Evolutionary conservation across 208 protist genomes (phyloP).

Genomic region (Leishmania martiniquensis): DNA sequence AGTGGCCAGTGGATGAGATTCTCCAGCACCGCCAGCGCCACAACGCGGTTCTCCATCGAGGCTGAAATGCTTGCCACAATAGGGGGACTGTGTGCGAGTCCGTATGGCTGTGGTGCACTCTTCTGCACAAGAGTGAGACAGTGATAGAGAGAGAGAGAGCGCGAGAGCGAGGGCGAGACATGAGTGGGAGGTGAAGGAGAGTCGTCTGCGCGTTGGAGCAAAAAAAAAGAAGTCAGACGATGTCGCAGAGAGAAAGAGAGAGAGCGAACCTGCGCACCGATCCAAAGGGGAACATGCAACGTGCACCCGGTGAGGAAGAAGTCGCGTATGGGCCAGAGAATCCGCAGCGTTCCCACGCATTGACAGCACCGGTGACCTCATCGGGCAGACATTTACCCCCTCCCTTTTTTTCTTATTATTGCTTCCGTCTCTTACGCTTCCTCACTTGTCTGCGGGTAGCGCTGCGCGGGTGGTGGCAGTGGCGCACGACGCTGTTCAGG

Average conservation of each 20-base stretch:
- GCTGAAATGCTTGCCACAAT: not conserved
- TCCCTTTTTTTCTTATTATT: not conserved
- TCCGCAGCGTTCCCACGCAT: not conserved
- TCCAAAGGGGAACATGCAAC: not conserved
- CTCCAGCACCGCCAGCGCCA: conserved; percentile 71
- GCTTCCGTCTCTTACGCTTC: not conserved
- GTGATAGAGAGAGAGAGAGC: not conserved
- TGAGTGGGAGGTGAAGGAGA: not conserved
- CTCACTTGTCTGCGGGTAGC: not conserved
- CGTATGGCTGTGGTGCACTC: not conserved
- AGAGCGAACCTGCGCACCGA: not conserved
- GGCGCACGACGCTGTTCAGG: conserved; percentile 9
- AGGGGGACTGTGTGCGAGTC: not conserved
- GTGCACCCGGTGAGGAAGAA: not conserved
- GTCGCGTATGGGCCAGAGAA: not conserved
- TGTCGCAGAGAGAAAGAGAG: not conserved
- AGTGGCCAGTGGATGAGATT: conserved; percentile 81
- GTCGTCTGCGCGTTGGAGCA: not conserved
- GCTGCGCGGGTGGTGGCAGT: too few species aligned
- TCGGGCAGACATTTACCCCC: too few species aligned
- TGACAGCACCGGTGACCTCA: not conserved
- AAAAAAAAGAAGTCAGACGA: not conserved
- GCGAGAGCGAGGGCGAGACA: too few species aligned
- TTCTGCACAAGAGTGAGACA: not conserved
- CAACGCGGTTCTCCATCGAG: conserved; percentile 66